These are phyloP conservation scores for Dactylonectria estremocensis DNA, from an alignment of 2,329 filamentous ascomycete genomes.

Conservation along the genomic window DNA sequence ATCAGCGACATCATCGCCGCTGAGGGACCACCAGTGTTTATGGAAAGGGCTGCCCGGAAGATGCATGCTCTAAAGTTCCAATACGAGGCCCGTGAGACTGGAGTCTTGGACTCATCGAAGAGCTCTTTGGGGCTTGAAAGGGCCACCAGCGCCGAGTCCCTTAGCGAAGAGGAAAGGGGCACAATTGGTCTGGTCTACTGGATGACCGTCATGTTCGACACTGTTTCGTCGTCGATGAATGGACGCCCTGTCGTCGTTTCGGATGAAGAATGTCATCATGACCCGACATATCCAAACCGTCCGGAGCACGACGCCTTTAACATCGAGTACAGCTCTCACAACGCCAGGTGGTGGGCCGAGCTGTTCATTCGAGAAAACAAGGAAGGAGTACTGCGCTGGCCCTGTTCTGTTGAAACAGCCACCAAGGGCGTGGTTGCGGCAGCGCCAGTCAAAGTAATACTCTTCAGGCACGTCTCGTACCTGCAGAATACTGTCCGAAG, in stretches of 20 bases:
- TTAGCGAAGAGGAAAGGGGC: constrained; percentile 53
- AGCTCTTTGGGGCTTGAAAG: constrained; percentile 46
- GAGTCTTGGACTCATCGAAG: constrained; percentile 45
- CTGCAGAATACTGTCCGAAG: constrained; percentile 67
- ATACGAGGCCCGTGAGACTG: constrained; percentile 50
- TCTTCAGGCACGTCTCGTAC: constrained; percentile 70
- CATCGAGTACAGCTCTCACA: constrained; percentile 39
- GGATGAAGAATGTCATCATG: constrained; percentile 59
- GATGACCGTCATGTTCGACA: constrained; percentile 74
- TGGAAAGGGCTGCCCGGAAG: constrained; percentile 58
- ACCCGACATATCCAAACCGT: constrained; percentile 46
- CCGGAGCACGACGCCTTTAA: constrained; percentile 39
- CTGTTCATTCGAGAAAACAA: constrained; percentile 53
- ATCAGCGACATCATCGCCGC: constrained; percentile 50
- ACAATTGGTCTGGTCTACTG: constrained; percentile 72
- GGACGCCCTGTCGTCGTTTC: constrained; percentile 54
- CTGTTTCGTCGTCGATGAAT: constrained; percentile 69
- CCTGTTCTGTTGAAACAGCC: constrained; percentile 68
- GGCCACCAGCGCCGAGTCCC: constrained; percentile 37
- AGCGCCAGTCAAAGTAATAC: constrained; percentile 71
- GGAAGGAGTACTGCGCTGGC: constrained; percentile 60
- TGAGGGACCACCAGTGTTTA: constrained; percentile 49
- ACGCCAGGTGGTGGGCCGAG: constrained; percentile 53
- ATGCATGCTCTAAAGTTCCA: constrained; percentile 56
- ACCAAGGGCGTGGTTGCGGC: constrained; percentile 65